Base-by-base conservation (phyloP, 148 eudicot species). In the Nepenthes mirabilis region DNA sequence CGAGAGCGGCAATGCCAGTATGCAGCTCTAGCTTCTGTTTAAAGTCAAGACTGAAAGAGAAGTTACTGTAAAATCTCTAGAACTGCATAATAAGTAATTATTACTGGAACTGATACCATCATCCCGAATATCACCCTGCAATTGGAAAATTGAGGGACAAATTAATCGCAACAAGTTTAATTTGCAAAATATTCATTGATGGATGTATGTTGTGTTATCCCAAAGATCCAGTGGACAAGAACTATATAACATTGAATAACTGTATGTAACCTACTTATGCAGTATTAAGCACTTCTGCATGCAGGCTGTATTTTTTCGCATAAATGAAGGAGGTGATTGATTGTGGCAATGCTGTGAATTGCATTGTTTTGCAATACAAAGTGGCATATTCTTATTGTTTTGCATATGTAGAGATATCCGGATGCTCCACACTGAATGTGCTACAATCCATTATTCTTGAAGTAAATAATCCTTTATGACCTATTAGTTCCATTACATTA, bases 71-170 rank as follows among this genome's bases (percentile, higher is more conserved):
- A 37, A 60, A 68, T 68, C 64, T 70, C 77, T 51, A 85, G 54
- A 63, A 71, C 60, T 64, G 82, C 96, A 69, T 81, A 89, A 68
- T 77, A 89, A 12, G 72, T 85, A 2, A 86, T 70, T 75, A 89
- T 69, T 61, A 89, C 67, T 13, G 96, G 96, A 55, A 89, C 93
- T 14, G 96, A 85, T 14, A 80, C 90, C 70, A 83, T 63, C 82
- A 79, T 83, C 2, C 97, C 94, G 34, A 90, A 86, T 34, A 86
- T 83, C 57, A 90, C 97, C 94, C 97, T 89, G 86, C 70, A 77
- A 49, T 49, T 68, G 50, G 9, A 11, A n/a, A 11, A 5, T n/a
- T 49, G 3, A 49, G 52, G 45, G 45, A 4, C 45, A 49, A 49
- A 49, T 49, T 5, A 49, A 11, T n/a, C 11, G 10, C 52, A 6